phyloP scores from a whole-genome alignment of 2,329 filamentous ascomycete genomes.

The Ophiocordyceps camponoti-saundersi region DNA sequence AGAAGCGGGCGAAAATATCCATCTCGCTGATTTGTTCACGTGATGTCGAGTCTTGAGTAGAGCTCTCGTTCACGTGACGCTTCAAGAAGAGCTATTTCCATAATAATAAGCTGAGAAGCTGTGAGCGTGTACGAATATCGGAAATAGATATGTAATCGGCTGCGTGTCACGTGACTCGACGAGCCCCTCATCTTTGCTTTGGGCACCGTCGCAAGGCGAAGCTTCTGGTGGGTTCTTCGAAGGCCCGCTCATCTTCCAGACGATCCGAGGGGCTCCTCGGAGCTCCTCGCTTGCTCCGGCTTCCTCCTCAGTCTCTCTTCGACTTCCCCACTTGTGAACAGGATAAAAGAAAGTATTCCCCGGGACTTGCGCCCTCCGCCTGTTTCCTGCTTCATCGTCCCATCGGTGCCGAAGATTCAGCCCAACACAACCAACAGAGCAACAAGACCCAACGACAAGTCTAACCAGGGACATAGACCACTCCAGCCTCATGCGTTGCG shows the following conservation, averaged over 20 bases:
- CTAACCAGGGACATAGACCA: background rate
- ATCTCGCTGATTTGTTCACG: background rate
- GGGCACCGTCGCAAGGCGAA: constrained; percentile 18
- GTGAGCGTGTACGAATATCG: too few species aligned
- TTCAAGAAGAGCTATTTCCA: too few species aligned
- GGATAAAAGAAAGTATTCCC: background rate
- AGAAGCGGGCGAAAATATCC: too few species aligned
- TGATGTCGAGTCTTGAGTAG: background rate
- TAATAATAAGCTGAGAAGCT: too few species aligned
- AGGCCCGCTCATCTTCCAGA: constrained; percentile 11
- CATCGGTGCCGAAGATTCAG: background rate
- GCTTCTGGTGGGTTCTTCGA: constrained; percentile 11
- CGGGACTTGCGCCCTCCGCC: too few species aligned
- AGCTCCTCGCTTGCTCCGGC: constrained; percentile 2
- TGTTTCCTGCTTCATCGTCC: background rate
- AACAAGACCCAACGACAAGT: background rate
- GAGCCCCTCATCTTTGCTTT: constrained; percentile 5
- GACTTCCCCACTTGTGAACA: background rate
- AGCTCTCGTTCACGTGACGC: background rate
- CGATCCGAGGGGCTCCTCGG: constrained; percentile 7
- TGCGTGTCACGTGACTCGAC: too few species aligned
- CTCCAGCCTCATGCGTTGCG: background rate
- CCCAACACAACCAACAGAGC: background rate
- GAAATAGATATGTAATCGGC: too few species aligned
- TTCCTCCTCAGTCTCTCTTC: background rate